A percentile compares a stretch with the other conserved stretches of the same genome.
These are phyloP conservation scores for Alternaria longipes DNA, from an alignment of 2,329 filamentous ascomycete genomes.

Conservation along the genomic window DNA sequence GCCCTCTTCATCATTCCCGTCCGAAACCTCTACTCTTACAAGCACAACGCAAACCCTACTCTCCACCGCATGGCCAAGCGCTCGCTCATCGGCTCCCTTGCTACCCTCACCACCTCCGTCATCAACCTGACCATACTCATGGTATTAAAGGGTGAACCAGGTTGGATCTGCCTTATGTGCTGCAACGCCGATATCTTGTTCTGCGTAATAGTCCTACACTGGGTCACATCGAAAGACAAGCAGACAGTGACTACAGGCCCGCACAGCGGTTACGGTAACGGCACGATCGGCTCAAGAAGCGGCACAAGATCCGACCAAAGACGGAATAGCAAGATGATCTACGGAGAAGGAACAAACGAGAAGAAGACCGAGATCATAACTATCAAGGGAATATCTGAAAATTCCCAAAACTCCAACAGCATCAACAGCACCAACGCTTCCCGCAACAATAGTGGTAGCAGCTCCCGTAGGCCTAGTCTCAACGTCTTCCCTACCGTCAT, in stretches of 20 bases:
- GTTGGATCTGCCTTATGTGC: constrained; percentile 72
- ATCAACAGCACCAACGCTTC: neutral
- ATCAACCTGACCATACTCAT: constrained; percentile 68
- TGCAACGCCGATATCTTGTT: constrained; percentile 1
- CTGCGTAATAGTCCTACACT: constrained; percentile 67
- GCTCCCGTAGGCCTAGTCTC: neutral
- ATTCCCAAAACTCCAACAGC: neutral
- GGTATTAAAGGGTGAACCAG: constrained; percentile 67
- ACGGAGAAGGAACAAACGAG: neutral
- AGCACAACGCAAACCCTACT: constrained; percentile 55
- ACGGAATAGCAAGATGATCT: neutral
- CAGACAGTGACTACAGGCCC: neutral
- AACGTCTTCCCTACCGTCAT: neutral
- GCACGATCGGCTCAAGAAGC: neutral
- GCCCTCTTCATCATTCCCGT: constrained; percentile 70
- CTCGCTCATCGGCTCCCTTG: constrained; percentile 67
- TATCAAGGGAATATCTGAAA: neutral
- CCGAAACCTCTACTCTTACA: constrained; percentile 65
- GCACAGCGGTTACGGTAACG: neutral
- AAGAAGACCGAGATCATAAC: neutral
- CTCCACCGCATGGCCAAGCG: constrained; percentile 65
- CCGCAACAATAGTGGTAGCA: neutral
- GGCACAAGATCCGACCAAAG: neutral
- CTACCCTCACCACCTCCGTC: constrained; percentile 67
- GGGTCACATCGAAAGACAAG: constrained; percentile 58